A percentile compares a stretch with the other conserved stretches of the same genome.
Conservation (phyloP, 495 filamentous ascomycete species). For the Hypoxylon rickii region DNA sequence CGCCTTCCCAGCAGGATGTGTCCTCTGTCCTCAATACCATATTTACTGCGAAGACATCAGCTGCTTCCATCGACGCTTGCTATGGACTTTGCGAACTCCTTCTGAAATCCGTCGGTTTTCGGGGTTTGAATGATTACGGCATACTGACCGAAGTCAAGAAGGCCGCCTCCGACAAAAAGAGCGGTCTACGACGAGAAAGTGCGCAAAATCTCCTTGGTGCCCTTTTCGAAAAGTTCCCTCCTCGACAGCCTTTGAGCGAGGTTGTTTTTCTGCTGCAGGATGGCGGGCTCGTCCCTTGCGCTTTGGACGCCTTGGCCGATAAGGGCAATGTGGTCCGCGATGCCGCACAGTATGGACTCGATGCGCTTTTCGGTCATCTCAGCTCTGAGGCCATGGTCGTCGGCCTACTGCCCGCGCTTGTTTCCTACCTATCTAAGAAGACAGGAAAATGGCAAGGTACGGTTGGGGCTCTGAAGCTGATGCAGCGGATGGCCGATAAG, state of each 20-base stretch:
- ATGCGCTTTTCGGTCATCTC: slow-evolving; percentile 80
- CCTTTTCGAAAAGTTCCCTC: slow-evolving; percentile 85
- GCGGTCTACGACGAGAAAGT: slow-evolving; percentile 80
- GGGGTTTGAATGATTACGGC: slow-evolving; percentile 74
- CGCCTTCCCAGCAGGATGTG: slow-evolving; percentile 75
- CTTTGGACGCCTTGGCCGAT: slow-evolving; percentile 86
- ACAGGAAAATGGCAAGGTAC: slow-evolving; percentile 95
- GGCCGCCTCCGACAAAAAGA: slow-evolving; percentile 93
- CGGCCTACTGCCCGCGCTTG: slow-evolving; percentile 74
- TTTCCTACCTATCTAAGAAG: slow-evolving; percentile 73
- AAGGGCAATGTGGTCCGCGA: slow-evolving; percentile 89
- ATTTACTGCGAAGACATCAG: slow-evolving; percentile 80
- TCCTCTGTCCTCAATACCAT: slow-evolving; percentile 71
- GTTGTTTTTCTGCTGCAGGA: slow-evolving; percentile 79
- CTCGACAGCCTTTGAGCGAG: slow-evolving; percentile 77
- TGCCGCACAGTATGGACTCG: slow-evolving; percentile 90
- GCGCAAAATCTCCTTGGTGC: slow-evolving; percentile 95
- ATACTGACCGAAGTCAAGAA: slow-evolving; percentile 76
- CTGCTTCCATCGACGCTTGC: slow-evolving; percentile 82
- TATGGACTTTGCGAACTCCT: slow-evolving; percentile 83
- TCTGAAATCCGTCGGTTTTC: slow-evolving; percentile 75
- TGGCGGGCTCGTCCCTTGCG: slow-evolving; percentile 69
- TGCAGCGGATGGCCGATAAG: slow-evolving; percentile 91
- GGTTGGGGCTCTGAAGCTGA: slow-evolving; percentile 77
- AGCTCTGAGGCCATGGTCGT: slow-evolving; percentile 80